Evolutionary conservation across 192 early-diverging fungal genomes (phyloP).

Genomic region (Geranomyces michiganensis): DNA sequence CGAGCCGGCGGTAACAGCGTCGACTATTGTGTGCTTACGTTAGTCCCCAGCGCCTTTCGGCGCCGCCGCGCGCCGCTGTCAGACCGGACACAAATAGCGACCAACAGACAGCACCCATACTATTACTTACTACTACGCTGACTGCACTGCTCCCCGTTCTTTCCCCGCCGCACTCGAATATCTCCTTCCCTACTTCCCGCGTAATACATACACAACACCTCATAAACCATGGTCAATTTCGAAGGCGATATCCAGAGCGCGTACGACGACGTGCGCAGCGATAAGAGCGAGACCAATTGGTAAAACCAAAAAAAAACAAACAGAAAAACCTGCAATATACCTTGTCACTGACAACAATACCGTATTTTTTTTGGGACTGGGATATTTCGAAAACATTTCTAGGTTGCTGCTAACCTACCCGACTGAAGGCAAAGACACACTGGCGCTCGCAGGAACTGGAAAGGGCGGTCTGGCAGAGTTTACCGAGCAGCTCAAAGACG

Average conservation of each 20-base stretch:
- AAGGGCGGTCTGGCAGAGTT: constrained; percentile 70
- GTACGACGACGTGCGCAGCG: constrained; percentile 62
- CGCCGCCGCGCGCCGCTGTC: no score
- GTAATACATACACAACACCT: no score
- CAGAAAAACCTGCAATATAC: background rate
- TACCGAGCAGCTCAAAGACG: constrained; percentile 53
- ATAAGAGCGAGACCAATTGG: constrained; percentile 58
- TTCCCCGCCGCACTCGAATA: no score
- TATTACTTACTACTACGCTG: no score
- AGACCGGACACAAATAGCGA: no score
- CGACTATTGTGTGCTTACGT: no score
- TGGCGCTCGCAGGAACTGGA: constrained; percentile 48
- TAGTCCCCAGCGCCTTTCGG: no score
- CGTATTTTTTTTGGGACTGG: background rate
- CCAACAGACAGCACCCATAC: no score
- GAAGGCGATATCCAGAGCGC: constrained; percentile 38
- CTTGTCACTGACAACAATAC: background rate
- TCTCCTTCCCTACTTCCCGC: no score
- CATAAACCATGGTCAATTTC: constrained; percentile 38
- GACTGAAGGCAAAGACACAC: constrained; percentile 52
- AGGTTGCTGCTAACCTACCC: constrained; percentile 66
- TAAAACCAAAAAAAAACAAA: constrained; percentile 12
- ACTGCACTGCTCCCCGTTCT: no score
- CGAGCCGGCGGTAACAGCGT: no score
- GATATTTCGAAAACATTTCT: no score